These are phyloP conservation scores for Arachnomyces sp. DNA, from an alignment of 2,329 filamentous ascomycete species.

Conservation along the genomic window DNA sequence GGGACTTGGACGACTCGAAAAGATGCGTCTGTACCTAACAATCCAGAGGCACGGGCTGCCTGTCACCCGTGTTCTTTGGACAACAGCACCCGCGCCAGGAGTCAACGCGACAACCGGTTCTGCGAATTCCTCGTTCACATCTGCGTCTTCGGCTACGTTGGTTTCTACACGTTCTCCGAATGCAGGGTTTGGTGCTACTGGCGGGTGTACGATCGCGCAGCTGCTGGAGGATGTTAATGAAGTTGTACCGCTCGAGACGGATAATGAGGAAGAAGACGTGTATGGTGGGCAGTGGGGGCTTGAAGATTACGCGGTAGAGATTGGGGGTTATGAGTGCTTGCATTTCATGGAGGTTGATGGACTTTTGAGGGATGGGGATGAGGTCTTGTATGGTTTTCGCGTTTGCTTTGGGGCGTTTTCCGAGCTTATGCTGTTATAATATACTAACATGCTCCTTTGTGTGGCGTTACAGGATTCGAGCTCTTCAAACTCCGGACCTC, in stretches of 20 bases:
- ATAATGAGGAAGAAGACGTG: constrained; percentile 26
- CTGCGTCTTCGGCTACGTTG: constrained; percentile 13
- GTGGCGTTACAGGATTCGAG: constrained; percentile 55
- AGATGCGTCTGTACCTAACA: constrained; percentile 63
- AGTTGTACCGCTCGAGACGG: constrained; percentile 69
- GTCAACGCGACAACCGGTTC: constrained; percentile 8
- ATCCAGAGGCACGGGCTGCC: constrained; percentile 68
- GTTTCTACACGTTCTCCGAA: constrained; percentile 28
- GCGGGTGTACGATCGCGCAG: constrained; percentile 62
- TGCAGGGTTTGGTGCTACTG: constrained; percentile 28
- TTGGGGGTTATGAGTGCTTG: constrained; percentile 76
- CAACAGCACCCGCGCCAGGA: constrained; percentile 41
- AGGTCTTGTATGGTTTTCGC: constrained; percentile 57
- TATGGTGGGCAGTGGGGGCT: constrained; percentile 61
- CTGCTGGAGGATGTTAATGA: constrained; percentile 73
- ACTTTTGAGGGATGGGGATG: constrained; percentile 72
- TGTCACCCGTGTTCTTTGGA: constrained; percentile 63
- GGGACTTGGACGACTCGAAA: not conserved
- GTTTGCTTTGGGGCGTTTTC: constrained; percentile 3
- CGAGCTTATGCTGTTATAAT: not conserved
- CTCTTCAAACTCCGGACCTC: constrained; percentile 66
- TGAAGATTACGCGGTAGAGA: constrained; percentile 81
- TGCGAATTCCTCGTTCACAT: constrained; percentile 22
- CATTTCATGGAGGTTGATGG: constrained; percentile 68
- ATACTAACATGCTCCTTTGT: not conserved